Evolutionary conservation across 306 rosid species (phyloP).

Genomic region (Cicer chorassanicum): DNA sequence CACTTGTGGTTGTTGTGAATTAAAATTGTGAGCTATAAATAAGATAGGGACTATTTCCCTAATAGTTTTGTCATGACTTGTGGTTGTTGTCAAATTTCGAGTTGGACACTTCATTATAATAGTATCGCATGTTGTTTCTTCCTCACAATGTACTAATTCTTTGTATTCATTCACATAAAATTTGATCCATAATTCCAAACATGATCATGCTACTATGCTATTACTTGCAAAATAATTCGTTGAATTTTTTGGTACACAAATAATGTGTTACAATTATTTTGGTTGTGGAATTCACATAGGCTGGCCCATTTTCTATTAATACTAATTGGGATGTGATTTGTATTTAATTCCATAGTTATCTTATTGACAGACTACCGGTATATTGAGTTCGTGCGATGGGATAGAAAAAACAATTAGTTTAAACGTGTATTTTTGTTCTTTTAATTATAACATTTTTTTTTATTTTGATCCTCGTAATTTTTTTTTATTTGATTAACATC

Average conservation of each 20-base stretch:
- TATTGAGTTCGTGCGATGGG: no score
- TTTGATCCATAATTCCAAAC: conserved; percentile 8
- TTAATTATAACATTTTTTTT: no score
- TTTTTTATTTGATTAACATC: no score
- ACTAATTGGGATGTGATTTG: not conserved
- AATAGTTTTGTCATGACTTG: conserved; percentile 37
- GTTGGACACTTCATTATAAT: conserved; percentile 30
- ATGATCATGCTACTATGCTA: not conserved
- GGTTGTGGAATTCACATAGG: not conserved
- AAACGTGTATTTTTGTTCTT: no score
- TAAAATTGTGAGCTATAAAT: conserved; percentile 21
- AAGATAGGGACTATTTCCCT: conserved; percentile 27
- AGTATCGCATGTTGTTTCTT: not conserved
- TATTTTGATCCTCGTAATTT: no score
- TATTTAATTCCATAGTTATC: not conserved
- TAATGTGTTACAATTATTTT: not conserved
- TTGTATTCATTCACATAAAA: conserved; percentile 23
- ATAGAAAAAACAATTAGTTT: no score
- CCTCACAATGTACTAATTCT: conserved; percentile 18
- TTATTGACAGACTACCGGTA: not conserved
- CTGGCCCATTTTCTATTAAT: not conserved
- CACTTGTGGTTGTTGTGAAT: conserved; percentile 40
- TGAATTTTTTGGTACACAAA: not conserved
- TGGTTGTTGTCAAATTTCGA: conserved; percentile 6
- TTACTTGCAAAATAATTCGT: conserved; percentile 2